Conservation (phyloP, 2,329 filamentous ascomycete genomes). For the Dendryphion nanum region DNA sequence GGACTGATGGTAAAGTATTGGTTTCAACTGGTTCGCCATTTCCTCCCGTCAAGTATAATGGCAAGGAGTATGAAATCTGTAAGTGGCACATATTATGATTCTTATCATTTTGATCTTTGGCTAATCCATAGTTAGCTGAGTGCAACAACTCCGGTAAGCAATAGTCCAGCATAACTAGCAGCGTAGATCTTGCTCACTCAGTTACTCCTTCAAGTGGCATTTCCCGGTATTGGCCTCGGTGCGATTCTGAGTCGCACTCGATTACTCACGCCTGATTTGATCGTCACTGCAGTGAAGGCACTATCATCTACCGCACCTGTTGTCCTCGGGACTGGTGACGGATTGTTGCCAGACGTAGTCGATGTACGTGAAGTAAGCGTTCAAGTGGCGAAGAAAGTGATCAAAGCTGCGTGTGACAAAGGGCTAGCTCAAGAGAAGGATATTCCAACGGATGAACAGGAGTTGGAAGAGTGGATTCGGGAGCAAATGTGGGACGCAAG, state of each 20-base stretch:
- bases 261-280: constrained; percentile 72
- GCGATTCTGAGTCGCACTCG: constrained; percentile 67
- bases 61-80: constrained; percentile 56
- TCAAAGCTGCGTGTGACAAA: constrained; percentile 68
- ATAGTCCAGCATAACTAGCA: too few relatives aligned
- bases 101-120: constrained; percentile 1
- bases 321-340: constrained; percentile 59
- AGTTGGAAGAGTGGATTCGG: constrained; percentile 68
- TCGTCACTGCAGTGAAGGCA: constrained; percentile 75
- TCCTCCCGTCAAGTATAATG: constrained; percentile 63
- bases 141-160: constrained; percentile 88
- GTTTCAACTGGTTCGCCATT: constrained; percentile 86
- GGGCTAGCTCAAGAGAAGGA: constrained; percentile 62
- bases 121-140: constrained; percentile 57
- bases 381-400: constrained; percentile 72
- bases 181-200: too few relatives aligned
- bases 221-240: constrained; percentile 82
- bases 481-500: constrained; percentile 78
- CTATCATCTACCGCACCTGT: constrained; percentile 72
- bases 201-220: too few relatives aligned
- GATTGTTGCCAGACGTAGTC: constrained; percentile 73
- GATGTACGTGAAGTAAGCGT: constrained; percentile 75
- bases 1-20: constrained; percentile 75
- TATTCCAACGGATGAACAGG: constrained; percentile 60
- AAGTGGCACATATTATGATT: constrained; percentile 28